Percentiles rank a stretch among this genome's conserved stretches.
These are phyloP conservation scores for Pestalotiopsis sp. DNA, from an alignment of 2,329 filamentous ascomycete species.

Conservation along the genomic window DNA sequence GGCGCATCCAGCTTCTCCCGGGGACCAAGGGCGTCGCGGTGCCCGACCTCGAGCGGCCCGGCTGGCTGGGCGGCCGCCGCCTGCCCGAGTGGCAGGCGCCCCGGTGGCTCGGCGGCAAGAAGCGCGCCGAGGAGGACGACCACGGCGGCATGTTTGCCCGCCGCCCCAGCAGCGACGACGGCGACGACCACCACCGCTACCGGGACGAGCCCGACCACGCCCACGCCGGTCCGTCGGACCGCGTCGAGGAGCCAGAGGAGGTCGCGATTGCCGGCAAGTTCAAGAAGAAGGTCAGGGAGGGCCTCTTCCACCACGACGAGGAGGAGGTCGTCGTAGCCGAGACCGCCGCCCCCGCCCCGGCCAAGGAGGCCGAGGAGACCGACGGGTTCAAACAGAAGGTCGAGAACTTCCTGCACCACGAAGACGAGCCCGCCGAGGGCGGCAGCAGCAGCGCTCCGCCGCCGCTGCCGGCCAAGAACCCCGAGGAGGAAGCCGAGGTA, in stretches of 20 bases:
- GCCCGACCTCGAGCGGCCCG: conserved; percentile 17
- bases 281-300: conserved; percentile 16
- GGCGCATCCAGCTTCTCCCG: conserved; percentile 22
- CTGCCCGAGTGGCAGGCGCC: neutral
- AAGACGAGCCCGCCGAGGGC: neutral
- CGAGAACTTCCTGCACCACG: neutral
- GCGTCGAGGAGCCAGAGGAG: conserved; percentile 20
- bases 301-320: neutral
- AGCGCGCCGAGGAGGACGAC: neutral
- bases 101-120: neutral
- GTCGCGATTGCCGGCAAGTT: conserved; percentile 24
- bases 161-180: conserved; percentile 9
- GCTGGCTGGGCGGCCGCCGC: neutral
- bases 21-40: conserved; percentile 29
- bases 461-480: neutral
- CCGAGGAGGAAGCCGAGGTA: neutral
- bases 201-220: conserved; percentile 19
- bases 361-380: neutral
- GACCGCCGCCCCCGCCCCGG: neutral
- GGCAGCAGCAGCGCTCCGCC: neutral
- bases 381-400: neutral
- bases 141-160: conserved; percentile 7
- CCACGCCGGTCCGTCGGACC: conserved; percentile 15
- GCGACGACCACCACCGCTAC: conserved; percentile 19
- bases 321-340: neutral